A percentile compares a stretch with the other conserved stretches of the same genome.
Evolutionary conservation across 306 rosid genomes (phyloP).

Genomic region (Parietaria judaica): DNA sequence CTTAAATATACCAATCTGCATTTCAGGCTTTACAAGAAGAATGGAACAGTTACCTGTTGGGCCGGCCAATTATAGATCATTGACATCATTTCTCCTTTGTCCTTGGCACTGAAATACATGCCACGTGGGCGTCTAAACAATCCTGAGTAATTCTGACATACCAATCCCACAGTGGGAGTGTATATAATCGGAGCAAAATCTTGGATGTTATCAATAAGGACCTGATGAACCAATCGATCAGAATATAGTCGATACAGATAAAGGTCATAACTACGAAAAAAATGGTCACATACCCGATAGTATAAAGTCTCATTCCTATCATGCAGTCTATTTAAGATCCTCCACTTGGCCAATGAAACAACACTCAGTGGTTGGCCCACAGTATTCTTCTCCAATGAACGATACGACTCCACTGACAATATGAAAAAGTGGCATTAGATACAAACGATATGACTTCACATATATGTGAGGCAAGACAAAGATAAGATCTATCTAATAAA

Average conservation of each 20-base stretch:
- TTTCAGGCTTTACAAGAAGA: constrained; percentile 3
- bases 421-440: constrained; percentile 15
- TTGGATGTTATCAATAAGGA: constrained; percentile 81
- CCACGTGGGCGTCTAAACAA: constrained; percentile 97
- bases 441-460: background rate
- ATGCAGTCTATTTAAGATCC: constrained; percentile 92
- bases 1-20: background rate
- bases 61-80: constrained; percentile 99
- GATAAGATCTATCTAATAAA: too few relatives aligned
- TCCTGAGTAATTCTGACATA: constrained; percentile 95
- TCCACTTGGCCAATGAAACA: constrained; percentile 90
- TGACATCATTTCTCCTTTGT: constrained; percentile 99
- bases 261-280: constrained; percentile 15
- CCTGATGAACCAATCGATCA: constrained; percentile 41
- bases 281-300: constrained; percentile 67
- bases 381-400: constrained; percentile 88
- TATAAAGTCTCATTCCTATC: constrained; percentile 95
- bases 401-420: constrained; percentile 81
- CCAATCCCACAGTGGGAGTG: constrained; percentile 96
- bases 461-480: too few relatives aligned
- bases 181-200: constrained; percentile 94
- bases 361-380: constrained; percentile 52
- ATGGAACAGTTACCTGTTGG: constrained; percentile 38
- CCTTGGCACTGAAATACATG: constrained; percentile 98
- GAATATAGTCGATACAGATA: constrained; percentile 13